These are phyloP conservation scores for Cladosporium oxysporum DNA, from an alignment of 2,329 filamentous ascomycete species.

Conservation along the genomic window DNA sequence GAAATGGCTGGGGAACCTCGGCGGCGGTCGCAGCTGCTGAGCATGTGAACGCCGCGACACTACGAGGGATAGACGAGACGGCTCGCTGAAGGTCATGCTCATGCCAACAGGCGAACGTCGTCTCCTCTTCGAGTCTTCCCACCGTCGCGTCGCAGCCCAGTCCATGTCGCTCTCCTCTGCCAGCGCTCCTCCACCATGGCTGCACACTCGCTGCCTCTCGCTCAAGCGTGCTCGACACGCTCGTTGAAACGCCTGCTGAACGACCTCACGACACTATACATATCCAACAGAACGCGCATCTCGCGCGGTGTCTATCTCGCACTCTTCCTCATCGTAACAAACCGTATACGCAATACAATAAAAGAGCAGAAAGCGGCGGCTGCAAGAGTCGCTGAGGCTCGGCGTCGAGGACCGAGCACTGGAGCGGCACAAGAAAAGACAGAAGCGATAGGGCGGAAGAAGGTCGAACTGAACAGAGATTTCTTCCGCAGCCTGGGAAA, in stretches of 20 bases:
- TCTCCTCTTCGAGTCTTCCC: background rate
- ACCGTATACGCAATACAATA: slow-evolving; percentile 88
- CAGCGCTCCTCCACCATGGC: slow-evolving; percentile 26
- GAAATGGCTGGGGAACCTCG: slow-evolving; percentile 9
- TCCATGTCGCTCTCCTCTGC: slow-evolving; percentile 4
- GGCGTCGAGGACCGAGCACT: slow-evolving; percentile 37
- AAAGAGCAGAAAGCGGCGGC: slow-evolving; percentile 89
- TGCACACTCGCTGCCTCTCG: slow-evolving; percentile 22
- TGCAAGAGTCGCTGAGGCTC: slow-evolving; percentile 62
- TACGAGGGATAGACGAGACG: background rate
- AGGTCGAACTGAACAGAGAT: slow-evolving; percentile 89
- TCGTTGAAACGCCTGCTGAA: slow-evolving; percentile 29
- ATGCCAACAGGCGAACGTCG: background rate
- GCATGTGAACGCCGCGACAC: slow-evolving; percentile 2
- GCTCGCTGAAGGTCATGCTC: slow-evolving; percentile 1
- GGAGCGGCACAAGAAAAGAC: slow-evolving; percentile 47
- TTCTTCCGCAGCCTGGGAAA: slow-evolving; percentile 76
- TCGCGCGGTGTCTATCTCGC: slow-evolving; percentile 82
- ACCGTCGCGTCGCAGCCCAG: background rate
- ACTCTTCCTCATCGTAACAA: slow-evolving; percentile 75
- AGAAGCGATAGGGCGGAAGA: slow-evolving; percentile 58
- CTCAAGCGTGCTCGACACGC: slow-evolving; percentile 31
- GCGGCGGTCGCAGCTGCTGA: background rate
- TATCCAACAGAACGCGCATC: slow-evolving; percentile 77
- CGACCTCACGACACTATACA: slow-evolving; percentile 69